Base-by-base conservation (phyloP, 805 yeast genomes). In the Candida schatavii region DNA sequence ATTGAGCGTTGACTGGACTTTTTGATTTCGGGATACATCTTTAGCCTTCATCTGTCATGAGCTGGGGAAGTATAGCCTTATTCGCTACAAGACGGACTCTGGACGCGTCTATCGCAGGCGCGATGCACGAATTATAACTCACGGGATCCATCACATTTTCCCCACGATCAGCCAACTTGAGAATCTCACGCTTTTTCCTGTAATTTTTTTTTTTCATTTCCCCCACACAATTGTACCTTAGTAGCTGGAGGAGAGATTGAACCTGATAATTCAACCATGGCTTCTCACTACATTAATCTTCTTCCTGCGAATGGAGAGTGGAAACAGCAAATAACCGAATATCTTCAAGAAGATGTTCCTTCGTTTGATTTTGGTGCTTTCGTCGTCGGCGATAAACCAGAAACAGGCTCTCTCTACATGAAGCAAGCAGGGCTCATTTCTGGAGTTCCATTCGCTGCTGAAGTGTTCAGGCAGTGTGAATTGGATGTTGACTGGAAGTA, bases 301-400 rank as follows among this genome's bases (percentile, higher is more conserved):
- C 71, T 91, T 21, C 96, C 97, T 0, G 64, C 72, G 4, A 79
- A 77, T 42, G 95, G 96, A 3, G 70, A 68, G 38, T 91, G 98
- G 98, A 88, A 81, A 57, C 77, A 76, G 39, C 83, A 82, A 46
- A 79, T 91, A 46, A 79, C 88, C 7, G 72, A 68, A 34, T 90
- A 88, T 83, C 68, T 90, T 11, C 70, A 77, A 4, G 98, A 90
- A 56, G 98, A 90, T 54, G 91, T 86, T 13, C 97, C 98, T 1
- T 80, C 95, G 0, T 91, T 91, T 54, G 98, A 90, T 61, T 85
- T 83, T 54, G 98, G 98, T 26, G 98, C 97, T 2, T 88, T 68
- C 54, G 98, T 91, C 2, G 98, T 91, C n/a, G 97, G 98, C 10
- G 74, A 75, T 41, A 82, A 74, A 34, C 50, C 51, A 3, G 85